phyloP scores from a whole-genome alignment of 1,284 basidiomycete species.

The Ustilago lituana region DNA sequence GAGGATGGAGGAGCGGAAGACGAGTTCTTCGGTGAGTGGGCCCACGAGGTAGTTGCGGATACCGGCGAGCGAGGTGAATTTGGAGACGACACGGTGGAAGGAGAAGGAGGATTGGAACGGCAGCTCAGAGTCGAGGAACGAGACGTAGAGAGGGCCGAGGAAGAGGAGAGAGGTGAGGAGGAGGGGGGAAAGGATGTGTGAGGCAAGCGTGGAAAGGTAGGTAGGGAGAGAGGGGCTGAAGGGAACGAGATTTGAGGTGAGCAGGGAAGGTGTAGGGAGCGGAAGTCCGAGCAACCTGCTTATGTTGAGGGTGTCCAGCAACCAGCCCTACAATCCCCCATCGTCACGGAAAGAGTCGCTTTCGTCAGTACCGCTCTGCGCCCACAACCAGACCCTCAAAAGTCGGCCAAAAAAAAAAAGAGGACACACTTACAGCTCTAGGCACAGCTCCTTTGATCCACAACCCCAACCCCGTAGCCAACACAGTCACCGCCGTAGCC shows the following conservation, averaged over 20 bases:
- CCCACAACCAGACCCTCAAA: no score
- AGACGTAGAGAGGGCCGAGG: slow-evolving; percentile 80
- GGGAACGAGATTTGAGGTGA: slow-evolving; percentile 44
- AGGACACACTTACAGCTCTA: slow-evolving; percentile 15
- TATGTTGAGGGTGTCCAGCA: slow-evolving; percentile 25
- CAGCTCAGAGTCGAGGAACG: slow-evolving; percentile 72
- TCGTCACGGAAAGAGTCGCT: no score
- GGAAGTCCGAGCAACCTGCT: slow-evolving; percentile 49
- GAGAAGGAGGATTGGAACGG: slow-evolving; percentile 72
- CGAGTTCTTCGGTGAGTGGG: slow-evolving; percentile 90
- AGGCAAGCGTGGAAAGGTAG: slow-evolving; percentile 6
- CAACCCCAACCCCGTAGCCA: slow-evolving; percentile 23
- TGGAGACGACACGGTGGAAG: slow-evolving; percentile 66
- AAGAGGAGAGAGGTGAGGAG: slow-evolving; percentile 79
- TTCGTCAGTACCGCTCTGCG: no score
- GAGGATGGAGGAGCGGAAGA: slow-evolving; percentile 87
- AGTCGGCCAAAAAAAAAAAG: no score
- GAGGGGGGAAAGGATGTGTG: slow-evolving; percentile 14
- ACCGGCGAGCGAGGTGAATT: slow-evolving; percentile 73
- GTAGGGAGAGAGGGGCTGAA: slow-evolving; percentile 27
- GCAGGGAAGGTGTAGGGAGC: slow-evolving; percentile 40
- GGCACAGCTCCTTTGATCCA: slow-evolving; percentile 17
- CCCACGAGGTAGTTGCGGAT: slow-evolving; percentile 82
- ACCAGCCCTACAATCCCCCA: slow-evolving; percentile 30
- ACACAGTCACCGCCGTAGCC: slow-evolving; percentile 21